phyloP scores from a whole-genome alignment of 345 rosid species.

The Dipteronia dyeriana region DNA sequence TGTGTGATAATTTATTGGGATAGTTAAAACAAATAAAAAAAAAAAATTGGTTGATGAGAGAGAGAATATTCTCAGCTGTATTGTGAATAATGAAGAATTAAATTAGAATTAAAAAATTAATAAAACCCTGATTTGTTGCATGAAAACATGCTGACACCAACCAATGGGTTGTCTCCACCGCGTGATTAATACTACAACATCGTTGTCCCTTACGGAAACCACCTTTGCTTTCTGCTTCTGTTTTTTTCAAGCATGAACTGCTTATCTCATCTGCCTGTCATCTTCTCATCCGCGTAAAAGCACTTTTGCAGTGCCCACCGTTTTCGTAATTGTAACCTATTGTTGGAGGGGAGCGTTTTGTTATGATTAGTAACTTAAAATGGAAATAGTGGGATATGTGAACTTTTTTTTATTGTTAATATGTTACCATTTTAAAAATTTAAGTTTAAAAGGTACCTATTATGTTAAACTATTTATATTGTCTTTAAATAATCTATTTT shows the following conservation, averaged over 20 bases:
- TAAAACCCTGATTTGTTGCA: constrained; percentile 53
- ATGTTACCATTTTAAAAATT: no score
- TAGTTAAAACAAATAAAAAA: no score
- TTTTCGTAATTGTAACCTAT: no score
- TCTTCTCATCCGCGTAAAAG: neutral
- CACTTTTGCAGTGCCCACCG: neutral
- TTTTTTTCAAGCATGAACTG: neutral
- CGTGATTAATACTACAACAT: neutral
- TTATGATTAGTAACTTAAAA: no score
- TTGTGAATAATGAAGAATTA: neutral
- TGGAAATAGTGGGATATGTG: no score
- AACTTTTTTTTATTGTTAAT: no score
- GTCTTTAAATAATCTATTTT: no score
- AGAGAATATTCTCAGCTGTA: constrained; percentile 10
- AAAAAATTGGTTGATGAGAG: no score
- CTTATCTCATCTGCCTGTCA: constrained; percentile 19
- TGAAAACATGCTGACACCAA: constrained; percentile 48
- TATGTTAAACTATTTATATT: no score
- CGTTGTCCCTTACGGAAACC: constrained; percentile 19
- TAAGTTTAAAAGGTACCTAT: no score
- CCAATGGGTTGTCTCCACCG: constrained; percentile 32
- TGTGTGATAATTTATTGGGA: no score
- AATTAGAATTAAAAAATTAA: neutral
- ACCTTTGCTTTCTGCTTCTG: neutral
- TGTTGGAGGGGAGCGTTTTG: no score